A percentile compares a stretch with the other conserved stretches of the same genome.
Evolutionary conservation across 2,329 filamentous ascomycete genomes (phyloP).

Genomic region (Dothistroma septosporum): DNA sequence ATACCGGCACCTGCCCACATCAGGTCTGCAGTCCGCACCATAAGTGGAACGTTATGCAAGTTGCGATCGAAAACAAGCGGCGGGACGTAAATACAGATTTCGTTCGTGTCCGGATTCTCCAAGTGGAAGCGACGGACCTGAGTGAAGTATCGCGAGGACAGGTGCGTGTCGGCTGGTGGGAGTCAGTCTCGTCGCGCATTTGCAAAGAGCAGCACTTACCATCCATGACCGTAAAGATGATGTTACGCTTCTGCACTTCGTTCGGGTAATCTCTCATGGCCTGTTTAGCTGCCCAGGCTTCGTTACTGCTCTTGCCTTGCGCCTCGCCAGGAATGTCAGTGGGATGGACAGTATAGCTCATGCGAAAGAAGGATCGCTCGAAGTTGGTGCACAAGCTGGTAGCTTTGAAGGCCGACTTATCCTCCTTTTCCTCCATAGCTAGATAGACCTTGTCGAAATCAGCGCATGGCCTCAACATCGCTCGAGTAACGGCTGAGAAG

Average conservation of each 20-base stretch:
- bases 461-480: not conserved
- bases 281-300: constrained; percentile 65
- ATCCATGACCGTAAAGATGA: constrained; percentile 68
- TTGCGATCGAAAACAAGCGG: constrained; percentile 73
- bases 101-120: constrained; percentile 55
- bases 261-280: constrained; percentile 59
- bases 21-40: constrained; percentile 68
- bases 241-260: constrained; percentile 50
- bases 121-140: constrained; percentile 62
- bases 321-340: constrained; percentile 62
- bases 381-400: constrained; percentile 59
- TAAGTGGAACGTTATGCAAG: constrained; percentile 61
- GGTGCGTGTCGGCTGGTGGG: constrained; percentile 62
- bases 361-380: constrained; percentile 60
- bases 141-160: constrained; percentile 64
- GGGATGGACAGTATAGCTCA: constrained; percentile 66
- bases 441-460: constrained; percentile 57
- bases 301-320: constrained; percentile 71
- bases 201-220: constrained; percentile 49
- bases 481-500: not conserved
- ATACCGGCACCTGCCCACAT: constrained; percentile 68
- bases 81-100: constrained; percentile 62
- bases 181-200: constrained; percentile 10
- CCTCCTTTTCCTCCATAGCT: constrained; percentile 68
- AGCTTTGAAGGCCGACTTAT: constrained; percentile 59